Evolutionary conservation across 768 basidiomycete species (phyloP), one percentile per base, ranked within the genome.

Genomic region (Amanita fuliginea): DNA sequence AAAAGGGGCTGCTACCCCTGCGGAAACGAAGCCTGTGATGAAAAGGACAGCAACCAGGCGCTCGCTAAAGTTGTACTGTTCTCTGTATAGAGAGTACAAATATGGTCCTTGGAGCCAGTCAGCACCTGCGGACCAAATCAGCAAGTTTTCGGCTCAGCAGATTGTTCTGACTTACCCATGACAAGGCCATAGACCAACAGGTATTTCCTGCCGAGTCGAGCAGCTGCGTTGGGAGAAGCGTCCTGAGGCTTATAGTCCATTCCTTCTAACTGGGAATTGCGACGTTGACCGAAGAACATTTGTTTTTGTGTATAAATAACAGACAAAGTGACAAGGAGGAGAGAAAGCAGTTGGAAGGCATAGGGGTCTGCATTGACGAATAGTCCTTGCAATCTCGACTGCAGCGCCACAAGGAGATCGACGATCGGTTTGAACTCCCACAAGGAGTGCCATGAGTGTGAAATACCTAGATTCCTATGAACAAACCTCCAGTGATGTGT

Each of bases 81-180:
- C 81, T 41, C 71, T 69, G 60, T 86, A 88, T 0, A 87, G 64
- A 13, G 83, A 83, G 56, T 86, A 88, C 0, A 87, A 70, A 56
- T 87, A 87, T 13, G 86, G 86, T 0, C 86, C 86, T 61, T 87
- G 83, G 11, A 87, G 68, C 83, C 85, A 86, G 62, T 87, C 83
- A 34, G 83, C 81, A 51, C 78, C 83, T 85, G 56, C 33, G 11
- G 28, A 43, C 10, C 11, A 32, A 8, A n/a, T 22, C 18, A 7
- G 5, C 16, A n/a, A 19, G 7, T 4, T 18, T 41, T 19, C 7
- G 11, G n/a, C 21, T 32, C 6, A 24, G 16, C 16, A 49, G 10
- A 52, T 36, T 46, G 49, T 28, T 34, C 10, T 30, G 16, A 62
- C 77, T 42, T 55, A 78, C 83, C 80, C 84, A 86, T 86, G 21